Evolutionary conservation across 2,329 filamentous ascomycete genomes (phyloP).

Genomic region (Penicillium sp.): DNA sequence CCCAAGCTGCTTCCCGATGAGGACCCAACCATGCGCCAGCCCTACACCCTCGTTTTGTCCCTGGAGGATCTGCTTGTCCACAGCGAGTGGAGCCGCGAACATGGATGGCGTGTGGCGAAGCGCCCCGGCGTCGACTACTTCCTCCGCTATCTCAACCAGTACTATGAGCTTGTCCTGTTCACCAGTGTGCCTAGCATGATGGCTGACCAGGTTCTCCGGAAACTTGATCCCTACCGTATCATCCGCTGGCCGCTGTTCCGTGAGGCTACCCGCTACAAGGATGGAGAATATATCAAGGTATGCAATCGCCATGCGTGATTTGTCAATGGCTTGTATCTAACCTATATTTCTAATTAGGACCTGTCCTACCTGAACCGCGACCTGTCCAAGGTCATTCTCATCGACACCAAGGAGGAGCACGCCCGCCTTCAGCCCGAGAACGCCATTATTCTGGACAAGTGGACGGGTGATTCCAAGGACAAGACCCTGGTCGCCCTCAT

Average conservation of each 20-base stretch:
- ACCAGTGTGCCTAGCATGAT: slow-evolving; percentile 82
- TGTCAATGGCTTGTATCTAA: slow-evolving; percentile 3
- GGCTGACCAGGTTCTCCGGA: slow-evolving; percentile 84
- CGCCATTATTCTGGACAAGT: slow-evolving; percentile 86
- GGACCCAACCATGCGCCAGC: slow-evolving; percentile 76
- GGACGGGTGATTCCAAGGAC: slow-evolving; percentile 81
- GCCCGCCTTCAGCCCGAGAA: slow-evolving; percentile 94
- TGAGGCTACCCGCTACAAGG: slow-evolving; percentile 95
- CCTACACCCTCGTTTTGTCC: slow-evolving; percentile 89
- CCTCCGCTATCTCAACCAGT: slow-evolving; percentile 91
- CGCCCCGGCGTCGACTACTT: slow-evolving; percentile 96
- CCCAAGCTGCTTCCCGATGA: slow-evolving; percentile 78
- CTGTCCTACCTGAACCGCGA: slow-evolving; percentile 97
- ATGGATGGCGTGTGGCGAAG: slow-evolving; percentile 95
- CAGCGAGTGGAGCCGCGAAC: slow-evolving; percentile 90
- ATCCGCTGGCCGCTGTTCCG: slow-evolving; percentile 94
- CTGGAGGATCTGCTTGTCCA: slow-evolving; percentile 93
- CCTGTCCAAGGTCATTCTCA: slow-evolving; percentile 89
- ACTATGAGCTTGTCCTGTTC: slow-evolving; percentile 97
- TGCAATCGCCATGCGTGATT: slow-evolving; percentile 16
- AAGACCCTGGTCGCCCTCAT: slow-evolving; percentile 85
- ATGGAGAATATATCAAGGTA: slow-evolving; percentile 95
- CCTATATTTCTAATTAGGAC: slow-evolving; percentile 59
- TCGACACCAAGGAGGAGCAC: slow-evolving; percentile 82
- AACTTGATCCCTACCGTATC: slow-evolving; percentile 92